Evolutionary conservation across 768 basidiomycete genomes (phyloP), one percentile per base, ranked within the genome.

Genomic region (Sarcomyxa edulis): DNA sequence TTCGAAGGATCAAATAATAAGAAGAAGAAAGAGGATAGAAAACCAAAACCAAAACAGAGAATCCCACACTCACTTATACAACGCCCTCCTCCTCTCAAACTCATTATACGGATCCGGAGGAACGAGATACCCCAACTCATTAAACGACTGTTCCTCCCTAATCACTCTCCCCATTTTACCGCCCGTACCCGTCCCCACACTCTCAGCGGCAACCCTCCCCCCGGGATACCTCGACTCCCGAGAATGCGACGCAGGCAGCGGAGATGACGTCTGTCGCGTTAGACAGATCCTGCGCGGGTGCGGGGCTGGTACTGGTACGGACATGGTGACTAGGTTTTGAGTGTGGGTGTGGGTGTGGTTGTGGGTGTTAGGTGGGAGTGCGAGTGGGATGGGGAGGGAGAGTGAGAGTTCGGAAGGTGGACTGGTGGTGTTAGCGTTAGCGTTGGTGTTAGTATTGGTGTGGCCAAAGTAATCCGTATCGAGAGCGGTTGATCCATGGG

Each of bases 41-140:
- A 19, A 37, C 15, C 16, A 23, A 21, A 30, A 33, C 11, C 20
- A 16, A 32, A 15, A n/a, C n/a, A n/a, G n/a, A n/a, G n/a, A n/a
- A 34, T 7, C 4, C n/a, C 2, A 16, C 19, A 55, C 76, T 52
- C 50, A 87, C 82, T 85, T 88, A 62, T 94, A 88, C 48, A 97
- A 59, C 6, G 93, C 93, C 32, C 87, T 69, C 24, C 88, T 66
- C 20, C 93, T 74, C 35, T 89, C 86, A 19, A 78, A 59, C 58
- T 97, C 93, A 47, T 94, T 79, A 2, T 85, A 83, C 5, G 93
- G 90, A 46, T 81, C 72, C 3, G 93, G 93, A 21, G 93, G 84
- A 14, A 74, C 71, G 12, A 97, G 68, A 51, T 84, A 88, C 12
- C 76, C 82, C 42, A 76, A 60, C 37, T 78, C 78, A 31, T 51